phyloP scores from a whole-genome alignment of 2,329 filamentous ascomycete genomes.

The Pyricularia pennisetigena region DNA sequence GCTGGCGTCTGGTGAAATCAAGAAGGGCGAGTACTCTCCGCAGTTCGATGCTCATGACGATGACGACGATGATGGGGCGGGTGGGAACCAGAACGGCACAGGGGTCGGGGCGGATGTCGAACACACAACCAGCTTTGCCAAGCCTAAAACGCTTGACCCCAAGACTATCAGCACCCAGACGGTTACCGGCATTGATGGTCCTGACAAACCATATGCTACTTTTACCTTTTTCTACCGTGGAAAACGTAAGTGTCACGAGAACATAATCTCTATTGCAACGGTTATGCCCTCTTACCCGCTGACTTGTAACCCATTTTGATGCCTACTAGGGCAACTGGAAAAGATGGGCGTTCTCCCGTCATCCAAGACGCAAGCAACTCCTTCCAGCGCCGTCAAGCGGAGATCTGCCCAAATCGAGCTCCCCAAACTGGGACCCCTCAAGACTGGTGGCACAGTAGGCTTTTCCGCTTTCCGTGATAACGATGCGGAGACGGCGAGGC shows the following conservation, averaged over 20 bases:
- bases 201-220: conserved; percentile 89
- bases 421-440: conserved; percentile 72
- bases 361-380: conserved; percentile 53
- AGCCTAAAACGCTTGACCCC: conserved; percentile 89
- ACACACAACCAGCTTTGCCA: conserved; percentile 95
- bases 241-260: conserved; percentile 60
- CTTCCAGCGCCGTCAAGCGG: conserved; percentile 57
- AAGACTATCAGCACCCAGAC: conserved; percentile 98
- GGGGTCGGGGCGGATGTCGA: conserved; percentile 75
- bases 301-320: background rate
- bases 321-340: conserved; percentile 67
- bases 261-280: background rate
- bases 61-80: conserved; percentile 57
- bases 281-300: background rate
- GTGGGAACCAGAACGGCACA: conserved; percentile 32
- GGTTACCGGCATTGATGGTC: conserved; percentile 94
- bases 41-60: conserved; percentile 97
- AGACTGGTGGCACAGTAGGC: conserved; percentile 77
- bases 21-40: conserved; percentile 94
- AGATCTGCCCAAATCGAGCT: conserved; percentile 80
- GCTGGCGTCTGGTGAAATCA: conserved; percentile 90
- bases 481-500: conserved; percentile 42
- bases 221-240: conserved; percentile 98
- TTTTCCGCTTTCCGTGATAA: conserved; percentile 81
- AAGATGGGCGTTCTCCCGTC: conserved; percentile 87